These are phyloP conservation scores for Proliferodiscus dingleyae DNA, from an alignment of 2,329 filamentous ascomycete species.

Conservation along the genomic window DNA sequence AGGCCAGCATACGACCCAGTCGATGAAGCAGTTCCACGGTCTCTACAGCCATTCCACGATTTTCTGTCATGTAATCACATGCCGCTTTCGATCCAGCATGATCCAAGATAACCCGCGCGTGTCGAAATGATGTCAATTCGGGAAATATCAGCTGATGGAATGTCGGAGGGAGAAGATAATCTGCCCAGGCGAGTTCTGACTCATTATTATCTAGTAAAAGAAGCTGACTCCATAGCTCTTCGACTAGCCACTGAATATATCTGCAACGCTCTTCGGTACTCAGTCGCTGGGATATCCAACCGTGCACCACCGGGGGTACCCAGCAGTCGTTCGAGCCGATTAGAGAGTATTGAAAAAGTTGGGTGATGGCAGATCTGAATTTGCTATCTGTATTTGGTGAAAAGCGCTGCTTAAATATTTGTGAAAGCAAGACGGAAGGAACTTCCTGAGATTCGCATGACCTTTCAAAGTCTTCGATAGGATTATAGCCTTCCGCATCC, in stretches of 20 bases:
- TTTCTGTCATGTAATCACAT: not conserved
- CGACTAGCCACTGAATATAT: not conserved
- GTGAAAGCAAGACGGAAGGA: not conserved
- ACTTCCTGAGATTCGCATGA: not conserved
- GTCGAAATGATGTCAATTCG: not conserved
- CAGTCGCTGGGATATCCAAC: not conserved
- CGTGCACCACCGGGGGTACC: slow-evolving; percentile 2
- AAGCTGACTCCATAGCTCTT: not conserved
- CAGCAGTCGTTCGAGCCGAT: not conserved
- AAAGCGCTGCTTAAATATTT: not conserved
- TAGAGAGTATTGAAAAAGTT: not conserved
- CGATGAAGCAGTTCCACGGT: not conserved
- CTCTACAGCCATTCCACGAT: not conserved
- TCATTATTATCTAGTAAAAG: not conserved
- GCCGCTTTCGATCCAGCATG: not conserved
- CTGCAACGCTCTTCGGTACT: not conserved
- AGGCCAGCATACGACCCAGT: not conserved
- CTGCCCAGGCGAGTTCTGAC: not conserved
- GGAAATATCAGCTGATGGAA: not conserved
- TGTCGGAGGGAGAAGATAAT: not conserved
- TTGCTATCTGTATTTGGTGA: not conserved
- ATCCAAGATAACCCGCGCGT: not conserved
- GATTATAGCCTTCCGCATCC: not conserved
- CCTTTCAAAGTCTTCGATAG: not conserved
- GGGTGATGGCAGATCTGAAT: not conserved